These are phyloP conservation scores for Straminergon stramineum DNA, from an alignment of 225 moss, liverwort and hornwort species.

Conservation along the genomic window DNA sequence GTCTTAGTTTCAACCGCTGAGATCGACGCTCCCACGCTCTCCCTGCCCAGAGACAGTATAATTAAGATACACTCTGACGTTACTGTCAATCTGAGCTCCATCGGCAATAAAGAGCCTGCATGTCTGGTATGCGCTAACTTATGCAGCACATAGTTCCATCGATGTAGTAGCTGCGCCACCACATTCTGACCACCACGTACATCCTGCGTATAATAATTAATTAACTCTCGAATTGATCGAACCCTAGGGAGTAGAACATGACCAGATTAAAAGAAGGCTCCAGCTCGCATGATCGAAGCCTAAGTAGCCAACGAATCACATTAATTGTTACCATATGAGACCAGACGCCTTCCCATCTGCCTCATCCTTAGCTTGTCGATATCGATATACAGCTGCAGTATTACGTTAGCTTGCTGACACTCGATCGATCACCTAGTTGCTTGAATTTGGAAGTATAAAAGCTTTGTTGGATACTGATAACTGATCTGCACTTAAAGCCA, in stretches of 20 bases:
- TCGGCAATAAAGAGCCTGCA: not conserved
- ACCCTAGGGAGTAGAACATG: not conserved
- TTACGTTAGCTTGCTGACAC: not conserved
- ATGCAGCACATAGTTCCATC: not conserved
- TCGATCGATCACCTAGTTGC: not conserved
- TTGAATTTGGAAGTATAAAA: not conserved
- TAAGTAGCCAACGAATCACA: not conserved
- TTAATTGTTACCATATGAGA: not conserved
- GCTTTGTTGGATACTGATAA: no score
- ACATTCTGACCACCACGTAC: not conserved
- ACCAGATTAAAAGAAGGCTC: not conserved
- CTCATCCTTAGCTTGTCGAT: not conserved
- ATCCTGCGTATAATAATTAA: not conserved
- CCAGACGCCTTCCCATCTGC: not conserved
- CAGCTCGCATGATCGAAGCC: not conserved
- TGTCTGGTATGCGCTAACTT: not conserved
- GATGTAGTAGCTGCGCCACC: not conserved
- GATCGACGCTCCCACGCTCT: not conserved
- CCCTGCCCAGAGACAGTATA: not conserved
- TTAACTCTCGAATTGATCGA: no score
- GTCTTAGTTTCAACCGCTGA: not conserved
- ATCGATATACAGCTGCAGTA: not conserved
- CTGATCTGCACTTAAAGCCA: not conserved
- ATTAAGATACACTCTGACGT: not conserved
- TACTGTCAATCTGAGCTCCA: not conserved